Conservation (phyloP, 176 grass and related monocot species). For the Rhynchospora tenuis region DNA sequence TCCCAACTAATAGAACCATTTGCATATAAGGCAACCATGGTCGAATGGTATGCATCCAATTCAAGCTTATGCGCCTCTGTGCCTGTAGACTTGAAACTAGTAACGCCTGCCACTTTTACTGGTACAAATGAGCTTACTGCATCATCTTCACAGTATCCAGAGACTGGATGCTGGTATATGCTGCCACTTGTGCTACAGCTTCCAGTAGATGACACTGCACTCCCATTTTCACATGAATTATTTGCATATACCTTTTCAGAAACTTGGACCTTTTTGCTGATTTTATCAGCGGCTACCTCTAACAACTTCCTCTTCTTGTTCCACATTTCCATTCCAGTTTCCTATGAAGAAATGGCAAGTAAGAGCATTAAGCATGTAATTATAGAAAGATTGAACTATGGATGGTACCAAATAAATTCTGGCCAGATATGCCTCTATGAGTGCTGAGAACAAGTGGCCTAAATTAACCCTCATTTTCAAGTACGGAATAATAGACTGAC, state of each 20-base stretch:
- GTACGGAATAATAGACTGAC: neutral
- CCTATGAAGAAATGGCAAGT: conserved; percentile 35
- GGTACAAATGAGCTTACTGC: conserved; percentile 42
- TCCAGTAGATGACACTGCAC: conserved; percentile 50
- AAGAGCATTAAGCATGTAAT: neutral
- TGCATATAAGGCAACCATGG: conserved; percentile 68
- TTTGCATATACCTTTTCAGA: conserved; percentile 82
- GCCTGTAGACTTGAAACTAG: conserved; percentile 17
- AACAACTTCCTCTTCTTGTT: conserved; percentile 35
- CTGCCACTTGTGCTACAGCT: conserved; percentile 62
- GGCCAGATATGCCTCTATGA: neutral
- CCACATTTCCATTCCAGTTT: conserved; percentile 32
- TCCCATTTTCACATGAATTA: conserved; percentile 23
- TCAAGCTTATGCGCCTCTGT: conserved; percentile 68
- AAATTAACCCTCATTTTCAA: conserved; percentile 7
- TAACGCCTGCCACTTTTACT: conserved; percentile 45
- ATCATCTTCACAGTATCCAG: conserved; percentile 42
- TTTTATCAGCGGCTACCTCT: conserved; percentile 29
- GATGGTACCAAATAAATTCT: neutral
- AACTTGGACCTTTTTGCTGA: conserved; percentile 29
- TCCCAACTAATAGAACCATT: conserved; percentile 96
- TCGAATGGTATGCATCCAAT: conserved; percentile 83
- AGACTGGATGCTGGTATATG: conserved; percentile 32
- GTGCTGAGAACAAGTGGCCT: neutral
- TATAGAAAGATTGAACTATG: neutral